Percentiles rank a stretch among this genome's conserved stretches.
These are phyloP conservation scores for Apostasia shenzhenica DNA, from an alignment of 106 monocot species.

Conservation along the genomic window DNA sequence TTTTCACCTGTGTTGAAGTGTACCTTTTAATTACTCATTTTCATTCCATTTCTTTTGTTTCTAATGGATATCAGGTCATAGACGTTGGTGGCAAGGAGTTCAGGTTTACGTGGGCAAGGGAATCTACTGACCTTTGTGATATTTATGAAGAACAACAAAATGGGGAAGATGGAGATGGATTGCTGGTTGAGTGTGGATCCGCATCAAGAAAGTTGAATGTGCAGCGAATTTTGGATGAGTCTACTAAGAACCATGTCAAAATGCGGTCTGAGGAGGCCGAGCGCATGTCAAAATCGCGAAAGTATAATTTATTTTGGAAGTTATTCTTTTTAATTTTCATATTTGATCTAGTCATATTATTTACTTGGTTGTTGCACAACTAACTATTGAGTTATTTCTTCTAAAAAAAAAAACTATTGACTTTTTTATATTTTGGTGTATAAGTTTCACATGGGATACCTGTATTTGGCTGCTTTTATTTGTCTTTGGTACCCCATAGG, in stretches of 20 bases:
- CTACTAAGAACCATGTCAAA: conserved; percentile 86
- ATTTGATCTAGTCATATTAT: background rate
- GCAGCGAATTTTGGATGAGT: conserved; percentile 82
- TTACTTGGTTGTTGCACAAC: background rate
- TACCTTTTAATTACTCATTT: background rate
- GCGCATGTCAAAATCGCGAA: conserved; percentile 67
- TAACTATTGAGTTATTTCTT: background rate
- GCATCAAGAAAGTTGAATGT: conserved; percentile 93
- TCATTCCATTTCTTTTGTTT: background rate
- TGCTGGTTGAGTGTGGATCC: conserved; percentile 85
- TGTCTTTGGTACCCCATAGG: too few relatives aligned
- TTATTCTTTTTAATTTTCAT: background rate
- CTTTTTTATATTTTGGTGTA: too few relatives aligned
- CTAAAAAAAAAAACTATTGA: background rate
- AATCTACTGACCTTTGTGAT: conserved; percentile 73
- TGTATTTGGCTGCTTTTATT: too few relatives aligned
- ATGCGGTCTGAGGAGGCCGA: conserved; percentile 96
- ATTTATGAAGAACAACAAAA: conserved; percentile 78
- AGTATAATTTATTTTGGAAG: conserved; percentile 31
- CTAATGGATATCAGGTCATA: conserved; percentile 58
- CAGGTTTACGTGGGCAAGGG: conserved; percentile 79
- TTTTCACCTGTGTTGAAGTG: background rate
- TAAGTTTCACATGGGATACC: too few relatives aligned
- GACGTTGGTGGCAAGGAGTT: conserved; percentile 92
- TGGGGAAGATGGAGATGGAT: conserved; percentile 83